A percentile compares a stretch with the other conserved stretches of the same genome.
phyloP scores from a whole-genome alignment of 441 rosid genomes.

The Geranium incanum region DNA sequence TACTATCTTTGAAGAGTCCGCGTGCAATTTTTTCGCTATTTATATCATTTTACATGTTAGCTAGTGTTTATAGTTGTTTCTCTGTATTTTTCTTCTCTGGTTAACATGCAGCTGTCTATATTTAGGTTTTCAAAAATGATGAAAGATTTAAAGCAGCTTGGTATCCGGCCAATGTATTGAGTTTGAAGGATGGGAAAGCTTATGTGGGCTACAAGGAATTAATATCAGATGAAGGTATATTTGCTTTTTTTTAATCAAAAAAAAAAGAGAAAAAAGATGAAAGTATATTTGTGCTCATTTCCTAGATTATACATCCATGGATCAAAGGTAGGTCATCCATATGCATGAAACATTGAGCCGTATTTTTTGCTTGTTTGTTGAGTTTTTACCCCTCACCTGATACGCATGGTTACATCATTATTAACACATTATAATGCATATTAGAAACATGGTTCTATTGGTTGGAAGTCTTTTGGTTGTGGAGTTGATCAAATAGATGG shows the following conservation, averaged over 20 bases:
- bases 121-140: constrained; percentile 76
- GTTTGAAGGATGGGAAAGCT: constrained; percentile 72
- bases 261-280: not conserved
- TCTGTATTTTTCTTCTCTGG: constrained; percentile 5
- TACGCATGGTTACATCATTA: too few species aligned
- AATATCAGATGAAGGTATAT: constrained; percentile 55
- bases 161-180: constrained; percentile 70
- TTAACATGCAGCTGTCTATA: constrained; percentile 11
- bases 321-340: not conserved
- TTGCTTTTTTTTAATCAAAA: not conserved
- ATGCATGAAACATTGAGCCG: not conserved
- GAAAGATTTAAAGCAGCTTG: constrained; percentile 63
- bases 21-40: not conserved
- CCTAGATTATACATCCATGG: not conserved
- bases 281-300: not conserved
- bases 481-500: not conserved
- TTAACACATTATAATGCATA: not conserved
- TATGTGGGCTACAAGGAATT: constrained; percentile 65
- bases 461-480: not conserved
- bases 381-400: too few species aligned
- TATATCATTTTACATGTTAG: not conserved
- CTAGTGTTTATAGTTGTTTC: not conserved
- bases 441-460: too few species aligned
- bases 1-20: not conserved
- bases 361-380: too few species aligned